Evolutionary conservation across 805 yeast genomes (phyloP).

Genomic region (Scheffersomyces stipitis): DNA sequence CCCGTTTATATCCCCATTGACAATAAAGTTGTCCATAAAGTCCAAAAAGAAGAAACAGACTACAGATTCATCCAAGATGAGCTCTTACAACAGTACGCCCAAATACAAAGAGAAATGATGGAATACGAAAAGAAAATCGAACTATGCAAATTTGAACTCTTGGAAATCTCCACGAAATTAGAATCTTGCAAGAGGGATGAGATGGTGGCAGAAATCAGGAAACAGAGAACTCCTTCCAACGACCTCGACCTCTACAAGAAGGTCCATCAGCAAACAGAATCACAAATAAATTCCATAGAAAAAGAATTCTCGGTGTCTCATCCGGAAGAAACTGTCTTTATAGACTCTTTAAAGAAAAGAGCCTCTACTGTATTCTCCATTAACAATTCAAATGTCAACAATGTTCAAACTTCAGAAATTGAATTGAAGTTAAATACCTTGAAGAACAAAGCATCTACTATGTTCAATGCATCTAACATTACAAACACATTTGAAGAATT

Average conservation of each 20-base stretch:
- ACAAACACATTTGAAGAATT: not conserved
- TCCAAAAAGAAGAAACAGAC: constrained; percentile 1
- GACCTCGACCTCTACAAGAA: constrained; percentile 7
- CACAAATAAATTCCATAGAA: constrained; percentile 5
- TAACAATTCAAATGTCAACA: constrained; percentile 1
- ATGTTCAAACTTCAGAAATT: constrained; percentile 6
- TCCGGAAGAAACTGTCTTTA: constrained; percentile 3
- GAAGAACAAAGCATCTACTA: constrained; percentile 8
- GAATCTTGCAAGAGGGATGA: constrained; percentile 17
- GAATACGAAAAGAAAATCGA: constrained; percentile 47
- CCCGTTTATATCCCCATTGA: not conserved
- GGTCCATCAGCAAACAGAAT: constrained; percentile 9
- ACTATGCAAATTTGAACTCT: constrained; percentile 33
- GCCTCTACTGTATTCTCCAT: constrained; percentile 19
- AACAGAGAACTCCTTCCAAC: not conserved
- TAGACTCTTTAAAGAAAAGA: constrained; percentile 12
- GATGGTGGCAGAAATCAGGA: constrained; percentile 1
- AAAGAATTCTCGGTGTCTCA: constrained; percentile 1
- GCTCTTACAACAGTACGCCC: constrained; percentile 35
- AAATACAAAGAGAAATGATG: constrained; percentile 52
- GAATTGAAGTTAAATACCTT: constrained; percentile 1
- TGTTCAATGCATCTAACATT: constrained; percentile 3
- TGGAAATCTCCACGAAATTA: constrained; percentile 22
- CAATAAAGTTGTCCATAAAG: not conserved
- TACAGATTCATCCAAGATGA: constrained; percentile 1